Evolutionary conservation across 2,329 filamentous ascomycete genomes (phyloP), one percentile per base, ranked within the genome.

Genomic region (Neonectria punicea): DNA sequence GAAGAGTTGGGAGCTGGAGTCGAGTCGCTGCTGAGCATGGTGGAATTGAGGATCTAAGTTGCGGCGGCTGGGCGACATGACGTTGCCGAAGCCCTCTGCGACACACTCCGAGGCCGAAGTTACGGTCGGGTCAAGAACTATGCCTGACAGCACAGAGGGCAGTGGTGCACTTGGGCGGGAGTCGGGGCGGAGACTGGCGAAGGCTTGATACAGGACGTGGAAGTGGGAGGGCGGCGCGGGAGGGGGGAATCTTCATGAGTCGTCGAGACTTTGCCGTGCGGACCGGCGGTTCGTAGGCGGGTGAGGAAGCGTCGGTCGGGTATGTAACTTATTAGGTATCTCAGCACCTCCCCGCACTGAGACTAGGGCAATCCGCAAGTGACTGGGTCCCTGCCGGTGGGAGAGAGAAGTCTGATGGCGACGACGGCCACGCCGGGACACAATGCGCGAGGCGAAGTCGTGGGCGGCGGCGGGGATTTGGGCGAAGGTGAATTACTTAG

Each of bases 41-140:
- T 71, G 74, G 54, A 70, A 70, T 20, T 73, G 75, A 66, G 69
- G 66, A 63, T 76, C 71, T 59, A 71, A 71, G 69, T 69, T 66
- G 65, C 69, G 69, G 66, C 68, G 74, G 67, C 73, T 72, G 68
- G 70, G 71, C 47, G 75, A 73, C 77, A 79, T 79, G 70, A 57
- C 76, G 70, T 67, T 69, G 58, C 62, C 54, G 58, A 49, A 63
- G 54, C 55, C 60, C 54, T 65, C 62, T 58, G 53, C 60, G 58
- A 63, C 60, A 65, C 53, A 43, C 70, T 66, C 64, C 46, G 59
- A 63, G 66, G 69, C 72, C 66, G 53, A 68, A 25, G 49, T 39
- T 44, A 46, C 57, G 57, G 30, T 22, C 49, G 47, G 59, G 49
- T 66, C 58, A 58, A 49, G 49, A 18, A 25, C 16, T 44, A 32